These are phyloP conservation scores for Umbelopsis ramanniana DNA, from an alignment of 192 early-diverging fungal genomes.

Conservation along the genomic window DNA sequence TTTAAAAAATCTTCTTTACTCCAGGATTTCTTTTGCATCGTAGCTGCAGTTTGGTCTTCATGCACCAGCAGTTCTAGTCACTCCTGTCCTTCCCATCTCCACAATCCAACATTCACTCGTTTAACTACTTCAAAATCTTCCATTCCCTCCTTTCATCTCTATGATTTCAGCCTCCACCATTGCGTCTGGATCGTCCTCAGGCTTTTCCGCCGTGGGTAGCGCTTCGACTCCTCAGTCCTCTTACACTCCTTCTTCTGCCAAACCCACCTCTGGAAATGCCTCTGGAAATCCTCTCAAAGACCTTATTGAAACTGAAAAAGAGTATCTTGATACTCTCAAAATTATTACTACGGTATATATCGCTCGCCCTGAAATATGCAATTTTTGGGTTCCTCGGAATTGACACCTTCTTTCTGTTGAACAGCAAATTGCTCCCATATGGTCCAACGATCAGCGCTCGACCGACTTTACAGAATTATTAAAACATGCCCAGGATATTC, in stretches of 20 bases:
- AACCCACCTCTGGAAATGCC: constrained; percentile 6
- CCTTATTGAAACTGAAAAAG: constrained; percentile 58
- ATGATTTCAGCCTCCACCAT: constrained; percentile 38
- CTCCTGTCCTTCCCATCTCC: neutral
- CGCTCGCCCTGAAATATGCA: neutral
- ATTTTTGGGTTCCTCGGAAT: too few species aligned
- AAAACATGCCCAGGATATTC: constrained; percentile 50
- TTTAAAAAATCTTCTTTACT: neutral
- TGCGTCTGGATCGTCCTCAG: constrained; percentile 24
- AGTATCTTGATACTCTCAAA: constrained; percentile 54
- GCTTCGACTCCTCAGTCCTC: constrained; percentile 17
- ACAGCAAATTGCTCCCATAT: constrained; percentile 59
- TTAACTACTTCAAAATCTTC: neutral
- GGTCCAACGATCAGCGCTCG: constrained; percentile 50
- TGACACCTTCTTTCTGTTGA: neutral
- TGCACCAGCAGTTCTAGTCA: constrained; percentile 1
- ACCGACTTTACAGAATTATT: constrained; percentile 58
- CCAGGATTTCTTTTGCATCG: neutral
- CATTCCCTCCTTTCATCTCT: constrained; percentile 7
- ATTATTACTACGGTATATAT: constrained; percentile 53
- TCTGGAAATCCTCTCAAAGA: constrained; percentile 52
- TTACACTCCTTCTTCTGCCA: constrained; percentile 32
- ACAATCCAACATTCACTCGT: neutral
- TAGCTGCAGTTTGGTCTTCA: neutral
- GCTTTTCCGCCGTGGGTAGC: neutral